These are phyloP conservation scores for Saccharomycopsis babjevae DNA, from an alignment of 805 yeast species.

Conservation along the genomic window DNA sequence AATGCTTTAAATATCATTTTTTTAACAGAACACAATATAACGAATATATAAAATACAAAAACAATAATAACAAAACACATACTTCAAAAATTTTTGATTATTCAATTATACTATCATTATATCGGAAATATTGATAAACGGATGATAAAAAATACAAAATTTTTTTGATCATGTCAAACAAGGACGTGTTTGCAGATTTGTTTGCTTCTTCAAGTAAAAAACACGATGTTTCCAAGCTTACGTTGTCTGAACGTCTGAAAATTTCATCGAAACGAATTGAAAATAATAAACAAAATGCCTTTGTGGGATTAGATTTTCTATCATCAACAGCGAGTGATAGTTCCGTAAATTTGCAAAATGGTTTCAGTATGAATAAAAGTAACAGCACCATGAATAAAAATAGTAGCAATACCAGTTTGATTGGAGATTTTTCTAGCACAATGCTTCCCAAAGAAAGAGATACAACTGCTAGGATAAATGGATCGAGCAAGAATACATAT, in stretches of 20 bases:
- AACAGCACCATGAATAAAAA: neutral
- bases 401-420: neutral
- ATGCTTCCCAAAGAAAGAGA: neutral
- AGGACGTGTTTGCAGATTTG: slow-evolving; percentile 18
- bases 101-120: too few species aligned
- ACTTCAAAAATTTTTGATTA: too few species aligned
- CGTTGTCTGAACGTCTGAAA: slow-evolving; percentile 14
- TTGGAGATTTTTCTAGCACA: neutral
- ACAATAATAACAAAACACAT: too few species aligned
- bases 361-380: neutral
- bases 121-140: neutral
- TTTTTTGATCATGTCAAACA: slow-evolving; percentile 2
- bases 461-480: neutral
- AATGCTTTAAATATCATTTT: too few species aligned
- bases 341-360: neutral
- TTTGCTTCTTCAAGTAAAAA: slow-evolving; percentile 12
- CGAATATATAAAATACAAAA: too few species aligned
- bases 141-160: neutral
- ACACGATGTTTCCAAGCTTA: slow-evolving; percentile 10
- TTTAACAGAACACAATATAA: too few species aligned
- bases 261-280: neutral
- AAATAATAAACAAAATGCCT: neutral
- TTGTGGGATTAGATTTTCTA: slow-evolving; percentile 14
- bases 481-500: neutral
- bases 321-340: neutral